These are phyloP conservation scores for Metarhizium anisopliae DNA, from an alignment of 2,329 filamentous ascomycete genomes.

Conservation along the genomic window DNA sequence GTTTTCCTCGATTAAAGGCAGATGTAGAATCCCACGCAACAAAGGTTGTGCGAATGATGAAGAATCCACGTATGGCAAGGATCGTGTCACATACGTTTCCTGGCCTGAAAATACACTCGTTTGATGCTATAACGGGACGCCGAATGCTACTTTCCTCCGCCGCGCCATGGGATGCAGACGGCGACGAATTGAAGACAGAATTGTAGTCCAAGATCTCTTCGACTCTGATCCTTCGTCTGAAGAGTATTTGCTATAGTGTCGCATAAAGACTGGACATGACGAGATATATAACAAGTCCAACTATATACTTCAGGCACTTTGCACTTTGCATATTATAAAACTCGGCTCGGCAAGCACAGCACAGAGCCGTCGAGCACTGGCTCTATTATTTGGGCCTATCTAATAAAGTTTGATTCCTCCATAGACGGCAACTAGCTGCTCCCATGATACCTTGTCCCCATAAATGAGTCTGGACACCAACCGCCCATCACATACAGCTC, in stretches of 20 bases:
- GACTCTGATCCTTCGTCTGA: conserved; percentile 4
- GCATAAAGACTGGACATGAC: too few relatives aligned
- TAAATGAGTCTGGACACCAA: conserved; percentile 4
- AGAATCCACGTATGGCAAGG: conserved; percentile 6
- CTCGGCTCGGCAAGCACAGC: too few relatives aligned
- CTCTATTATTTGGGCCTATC: neutral
- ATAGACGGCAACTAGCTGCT: conserved; percentile 4
- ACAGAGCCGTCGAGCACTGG: neutral
- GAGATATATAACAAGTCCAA: too few relatives aligned
- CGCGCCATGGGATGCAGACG: conserved; percentile 7
- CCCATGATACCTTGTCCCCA: conserved; percentile 1
- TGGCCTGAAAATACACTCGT: conserved; percentile 2
- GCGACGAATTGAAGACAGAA: conserved; percentile 6
- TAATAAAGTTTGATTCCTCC: conserved; percentile 1
- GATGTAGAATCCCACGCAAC: conserved; percentile 5
- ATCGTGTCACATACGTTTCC: conserved; percentile 8
- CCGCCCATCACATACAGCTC: conserved; percentile 4
- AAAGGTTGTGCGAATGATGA: conserved; percentile 3
- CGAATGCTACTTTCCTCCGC: conserved; percentile 2
- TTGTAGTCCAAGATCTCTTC: neutral
- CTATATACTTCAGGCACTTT: too few relatives aligned
- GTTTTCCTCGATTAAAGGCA: conserved; percentile 5
- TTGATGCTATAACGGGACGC: conserved; percentile 6
- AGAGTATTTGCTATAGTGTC: neutral
- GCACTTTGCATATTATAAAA: too few relatives aligned